These are phyloP conservation scores for Epicoccum sorghinum DNA, from an alignment of 2,329 filamentous ascomycete species.

Conservation along the genomic window DNA sequence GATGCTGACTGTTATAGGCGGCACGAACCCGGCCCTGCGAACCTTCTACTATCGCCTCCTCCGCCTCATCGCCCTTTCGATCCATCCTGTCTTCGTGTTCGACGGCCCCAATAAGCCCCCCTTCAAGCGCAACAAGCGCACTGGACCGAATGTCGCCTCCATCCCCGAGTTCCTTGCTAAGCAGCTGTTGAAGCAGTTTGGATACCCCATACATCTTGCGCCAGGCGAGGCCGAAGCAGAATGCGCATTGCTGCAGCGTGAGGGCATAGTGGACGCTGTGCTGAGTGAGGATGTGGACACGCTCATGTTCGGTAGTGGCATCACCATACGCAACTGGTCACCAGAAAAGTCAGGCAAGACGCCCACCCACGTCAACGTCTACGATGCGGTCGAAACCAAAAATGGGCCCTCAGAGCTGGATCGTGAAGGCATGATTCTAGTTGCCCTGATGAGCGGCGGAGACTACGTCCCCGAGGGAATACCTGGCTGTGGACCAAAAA, in stretches of 20 bases:
- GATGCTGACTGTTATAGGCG: slow-evolving; percentile 59
- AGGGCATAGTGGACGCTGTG: slow-evolving; percentile 78
- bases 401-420: slow-evolving; percentile 68
- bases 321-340: slow-evolving; percentile 82
- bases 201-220: slow-evolving; percentile 81
- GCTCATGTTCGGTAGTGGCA: slow-evolving; percentile 90
- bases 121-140: slow-evolving; percentile 85
- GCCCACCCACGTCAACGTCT: slow-evolving; percentile 86
- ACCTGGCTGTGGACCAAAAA: slow-evolving; percentile 82
- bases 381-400: slow-evolving; percentile 67
- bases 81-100: slow-evolving; percentile 89
- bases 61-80: slow-evolving; percentile 74
- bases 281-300: slow-evolving; percentile 97
- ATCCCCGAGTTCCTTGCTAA: slow-evolving; percentile 79
- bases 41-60: slow-evolving; percentile 92
- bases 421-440: slow-evolving; percentile 87
- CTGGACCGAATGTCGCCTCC: slow-evolving; percentile 66
- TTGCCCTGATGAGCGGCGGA: slow-evolving; percentile 93
- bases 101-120: slow-evolving; percentile 84
- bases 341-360: slow-evolving; percentile 71
- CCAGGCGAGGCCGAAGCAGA: slow-evolving; percentile 97
- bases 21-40: slow-evolving; percentile 85
- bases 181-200: slow-evolving; percentile 81
- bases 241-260: slow-evolving; percentile 82
- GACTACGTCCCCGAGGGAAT: slow-evolving; percentile 92